A percentile compares a stretch with the other conserved stretches of the same genome.
phyloP scores from a whole-genome alignment of 2,329 filamentous ascomycete genomes.

The Neurospora crassa region DNA sequence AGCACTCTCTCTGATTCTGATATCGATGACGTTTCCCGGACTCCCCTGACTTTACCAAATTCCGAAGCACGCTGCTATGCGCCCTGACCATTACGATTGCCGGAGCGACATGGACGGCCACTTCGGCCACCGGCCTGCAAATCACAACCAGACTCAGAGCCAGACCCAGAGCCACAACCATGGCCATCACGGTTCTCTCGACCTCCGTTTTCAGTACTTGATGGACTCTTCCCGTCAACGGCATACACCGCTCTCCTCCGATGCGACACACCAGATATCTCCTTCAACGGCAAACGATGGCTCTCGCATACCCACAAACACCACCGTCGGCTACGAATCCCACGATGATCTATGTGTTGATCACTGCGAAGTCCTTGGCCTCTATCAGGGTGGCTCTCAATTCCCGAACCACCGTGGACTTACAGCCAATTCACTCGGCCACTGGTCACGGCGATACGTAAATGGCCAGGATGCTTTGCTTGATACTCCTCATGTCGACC shows the following conservation, averaged over 20 bases:
- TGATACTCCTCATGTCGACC: neutral
- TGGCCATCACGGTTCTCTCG: neutral
- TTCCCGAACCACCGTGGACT: slow-evolving; percentile 17
- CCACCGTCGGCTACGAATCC: slow-evolving; percentile 11
- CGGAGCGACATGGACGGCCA: neutral
- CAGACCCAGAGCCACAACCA: neutral
- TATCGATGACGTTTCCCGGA: neutral
- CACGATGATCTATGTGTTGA: slow-evolving; percentile 20
- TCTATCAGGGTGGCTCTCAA: slow-evolving; percentile 19
- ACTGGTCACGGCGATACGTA: slow-evolving; percentile 8
- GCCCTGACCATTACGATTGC: neutral
- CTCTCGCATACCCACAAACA: slow-evolving; percentile 4
- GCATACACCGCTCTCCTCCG: neutral
- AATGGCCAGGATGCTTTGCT: neutral
- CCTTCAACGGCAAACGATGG: neutral
- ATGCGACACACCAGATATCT: neutral
- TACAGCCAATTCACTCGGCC: slow-evolving; percentile 7
- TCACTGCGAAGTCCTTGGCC: slow-evolving; percentile 17
- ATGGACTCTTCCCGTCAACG: neutral
- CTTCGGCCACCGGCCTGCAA: neutral
- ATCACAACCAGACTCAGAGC: neutral
- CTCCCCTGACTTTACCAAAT: neutral
- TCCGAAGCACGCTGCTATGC: neutral
- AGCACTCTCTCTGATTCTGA: neutral
- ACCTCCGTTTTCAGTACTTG: neutral